A percentile compares a stretch with the other conserved stretches of the same genome.
Conservation (phyloP, 2,329 filamentous ascomycete genomes). For the Colletotrichum falcatum region DNA sequence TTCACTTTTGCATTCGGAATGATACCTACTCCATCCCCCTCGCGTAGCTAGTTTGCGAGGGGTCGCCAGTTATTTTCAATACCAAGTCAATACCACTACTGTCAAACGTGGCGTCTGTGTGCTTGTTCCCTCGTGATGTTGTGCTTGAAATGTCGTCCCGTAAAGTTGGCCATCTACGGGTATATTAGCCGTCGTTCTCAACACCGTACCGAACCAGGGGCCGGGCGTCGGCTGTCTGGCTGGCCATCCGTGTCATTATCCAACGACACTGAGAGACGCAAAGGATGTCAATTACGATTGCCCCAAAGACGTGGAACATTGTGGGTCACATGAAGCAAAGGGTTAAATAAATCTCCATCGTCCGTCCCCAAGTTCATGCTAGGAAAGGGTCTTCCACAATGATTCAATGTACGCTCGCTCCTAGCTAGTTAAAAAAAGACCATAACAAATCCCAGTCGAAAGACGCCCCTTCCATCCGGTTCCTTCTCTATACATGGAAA, state of each 20-base stretch:
- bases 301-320: not conserved
- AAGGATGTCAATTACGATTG: too few species aligned
- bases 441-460: conserved; percentile 1
- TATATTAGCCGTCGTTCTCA: not conserved
- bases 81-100: not conserved
- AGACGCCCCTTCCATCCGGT: conserved; percentile 4
- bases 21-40: conserved; percentile 31
- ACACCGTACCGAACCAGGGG: not conserved
- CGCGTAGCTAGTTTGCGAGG: conserved; percentile 17
- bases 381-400: conserved; percentile 7
- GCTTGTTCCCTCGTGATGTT: not conserved
- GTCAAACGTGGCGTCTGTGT: not conserved
- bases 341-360: not conserved
- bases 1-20: conserved; percentile 34
- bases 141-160: not conserved
- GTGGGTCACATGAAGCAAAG: not conserved
- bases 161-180: too few species aligned
- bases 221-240: not conserved
- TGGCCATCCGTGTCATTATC: not conserved
- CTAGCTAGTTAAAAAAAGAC: conserved; percentile 5
- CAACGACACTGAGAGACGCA: not conserved
- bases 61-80: conserved; percentile 15
- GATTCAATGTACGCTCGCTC: conserved; percentile 15
- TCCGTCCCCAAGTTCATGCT: not conserved
- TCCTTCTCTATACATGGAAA: not conserved